phyloP scores from a whole-genome alignment of 2,329 filamentous ascomycete species.

The Alternaria tenuissima region DNA sequence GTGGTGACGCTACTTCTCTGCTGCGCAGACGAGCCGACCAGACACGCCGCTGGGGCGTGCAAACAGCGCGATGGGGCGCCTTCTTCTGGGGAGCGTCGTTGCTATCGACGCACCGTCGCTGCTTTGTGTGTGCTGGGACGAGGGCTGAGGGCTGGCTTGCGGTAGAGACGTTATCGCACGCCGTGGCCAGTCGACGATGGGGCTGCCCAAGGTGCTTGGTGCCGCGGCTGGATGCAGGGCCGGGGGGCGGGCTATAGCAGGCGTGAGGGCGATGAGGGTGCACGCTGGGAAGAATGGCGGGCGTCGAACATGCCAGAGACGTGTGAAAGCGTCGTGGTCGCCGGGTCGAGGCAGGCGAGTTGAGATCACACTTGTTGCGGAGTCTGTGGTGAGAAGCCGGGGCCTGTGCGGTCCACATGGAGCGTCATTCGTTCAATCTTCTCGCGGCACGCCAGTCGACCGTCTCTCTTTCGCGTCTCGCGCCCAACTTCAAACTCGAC shows the following conservation, averaged over 20 bases:
- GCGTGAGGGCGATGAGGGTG: slow-evolving; percentile 11
- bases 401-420: slow-evolving; percentile 21
- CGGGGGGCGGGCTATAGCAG: slow-evolving; percentile 11
- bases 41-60: slow-evolving; percentile 23
- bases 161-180: slow-evolving; percentile 37
- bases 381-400: slow-evolving; percentile 27
- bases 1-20: slow-evolving; percentile 40
- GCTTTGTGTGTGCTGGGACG: slow-evolving; percentile 23
- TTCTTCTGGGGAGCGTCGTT: slow-evolving; percentile 18
- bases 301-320: slow-evolving; percentile 24
- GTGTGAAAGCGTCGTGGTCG: slow-evolving; percentile 14
- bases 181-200: slow-evolving; percentile 25
- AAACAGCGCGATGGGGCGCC: slow-evolving; percentile 17
- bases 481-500: neutral
- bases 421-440: slow-evolving; percentile 19
- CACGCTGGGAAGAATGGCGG: slow-evolving; percentile 32
- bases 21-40: slow-evolving; percentile 27
- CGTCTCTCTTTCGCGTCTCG: slow-evolving; percentile 23
- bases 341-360: slow-evolving; percentile 25
- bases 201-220: slow-evolving; percentile 37
- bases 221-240: slow-evolving; percentile 30
- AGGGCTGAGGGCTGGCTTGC: neutral
- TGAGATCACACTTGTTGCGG: slow-evolving; percentile 27
- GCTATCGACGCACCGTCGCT: slow-evolving; percentile 21
- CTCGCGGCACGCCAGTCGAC: slow-evolving; percentile 16